phyloP scores from a whole-genome alignment of 495 filamentous ascomycete species.

The Aspergillus leporis region DNA sequence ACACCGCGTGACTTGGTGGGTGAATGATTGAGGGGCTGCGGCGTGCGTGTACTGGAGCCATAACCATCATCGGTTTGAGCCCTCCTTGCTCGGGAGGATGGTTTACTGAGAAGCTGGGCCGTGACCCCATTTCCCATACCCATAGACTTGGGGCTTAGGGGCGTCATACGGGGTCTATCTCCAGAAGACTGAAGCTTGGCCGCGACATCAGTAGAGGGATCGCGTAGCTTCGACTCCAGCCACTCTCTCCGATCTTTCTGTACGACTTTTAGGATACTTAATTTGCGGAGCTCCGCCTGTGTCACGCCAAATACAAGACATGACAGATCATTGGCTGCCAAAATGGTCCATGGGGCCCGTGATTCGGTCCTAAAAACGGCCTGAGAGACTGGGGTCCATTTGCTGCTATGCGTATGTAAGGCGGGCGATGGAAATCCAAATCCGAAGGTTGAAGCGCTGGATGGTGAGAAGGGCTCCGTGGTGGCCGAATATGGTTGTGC shows the following conservation, averaged over 20 bases:
- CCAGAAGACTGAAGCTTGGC: constrained; percentile 38
- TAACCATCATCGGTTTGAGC: constrained; percentile 76
- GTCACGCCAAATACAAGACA: constrained; percentile 96
- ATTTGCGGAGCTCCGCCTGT: constrained; percentile 86
- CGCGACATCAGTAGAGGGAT: constrained; percentile 52
- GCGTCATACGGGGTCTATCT: constrained; percentile 39
- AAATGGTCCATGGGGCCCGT: constrained; percentile 87
- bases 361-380: constrained; percentile 95
- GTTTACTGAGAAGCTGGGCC: constrained; percentile 82
- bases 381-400: constrained; percentile 89
- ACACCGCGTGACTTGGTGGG: constrained; percentile 84
- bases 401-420: constrained; percentile 80
- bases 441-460: constrained; percentile 35
- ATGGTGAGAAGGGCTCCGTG: constrained; percentile 49
- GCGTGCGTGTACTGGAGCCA: constrained; percentile 61
- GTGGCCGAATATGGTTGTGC: constrained; percentile 78
- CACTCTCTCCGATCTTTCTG: constrained; percentile 82
- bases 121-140: constrained; percentile 79
- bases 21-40: constrained; percentile 53
- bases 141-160: constrained; percentile 49
- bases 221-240: constrained; percentile 82
- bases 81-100: constrained; percentile 71
- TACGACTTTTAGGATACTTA: constrained; percentile 94
- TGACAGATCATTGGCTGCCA: constrained; percentile 95
- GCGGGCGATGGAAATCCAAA: constrained; percentile 45